Evolutionary conservation across 176 grass and related monocot species (phyloP).

Genomic region (Aegilops longissima): DNA sequence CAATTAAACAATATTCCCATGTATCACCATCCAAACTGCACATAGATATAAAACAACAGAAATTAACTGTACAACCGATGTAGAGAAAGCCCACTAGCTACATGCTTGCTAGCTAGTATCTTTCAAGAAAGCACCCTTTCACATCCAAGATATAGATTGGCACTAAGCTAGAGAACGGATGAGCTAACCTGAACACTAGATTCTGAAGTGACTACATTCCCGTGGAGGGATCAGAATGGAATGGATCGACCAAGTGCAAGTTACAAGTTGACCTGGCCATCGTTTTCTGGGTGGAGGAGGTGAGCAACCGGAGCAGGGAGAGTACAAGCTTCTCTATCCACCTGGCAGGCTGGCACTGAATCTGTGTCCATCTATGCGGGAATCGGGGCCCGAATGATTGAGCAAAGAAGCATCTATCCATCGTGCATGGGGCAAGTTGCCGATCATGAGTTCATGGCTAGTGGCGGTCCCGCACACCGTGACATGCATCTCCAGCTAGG

Average conservation of each 20-base stretch:
- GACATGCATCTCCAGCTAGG: constrained; percentile 21
- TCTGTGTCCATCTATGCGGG: constrained; percentile 23
- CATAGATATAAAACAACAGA: no score
- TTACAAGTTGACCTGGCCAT: neutral
- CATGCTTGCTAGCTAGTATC: neutral
- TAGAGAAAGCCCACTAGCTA: neutral
- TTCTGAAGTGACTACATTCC: constrained; percentile 20
- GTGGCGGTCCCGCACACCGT: constrained; percentile 54
- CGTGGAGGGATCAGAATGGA: neutral
- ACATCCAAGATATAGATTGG: neutral
- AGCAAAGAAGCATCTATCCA: constrained; percentile 15
- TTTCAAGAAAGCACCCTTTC: constrained; percentile 8
- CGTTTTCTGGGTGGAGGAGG: constrained; percentile 2
- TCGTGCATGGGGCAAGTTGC: constrained; percentile 33
- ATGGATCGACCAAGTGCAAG: neutral
- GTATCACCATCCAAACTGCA: no score
- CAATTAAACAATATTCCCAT: no score
- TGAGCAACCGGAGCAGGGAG: neutral
- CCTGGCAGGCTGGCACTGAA: constrained; percentile 9
- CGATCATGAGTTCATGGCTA: neutral
- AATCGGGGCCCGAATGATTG: constrained; percentile 44
- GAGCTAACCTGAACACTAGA: neutral
- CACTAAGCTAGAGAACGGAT: neutral
- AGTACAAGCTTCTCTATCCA: constrained; percentile 15
- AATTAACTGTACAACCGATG: neutral